Evolutionary conservation across 441 rosid genomes (phyloP), one percentile per base, ranked within the genome.

Genomic region (Macaranga tanarius): DNA sequence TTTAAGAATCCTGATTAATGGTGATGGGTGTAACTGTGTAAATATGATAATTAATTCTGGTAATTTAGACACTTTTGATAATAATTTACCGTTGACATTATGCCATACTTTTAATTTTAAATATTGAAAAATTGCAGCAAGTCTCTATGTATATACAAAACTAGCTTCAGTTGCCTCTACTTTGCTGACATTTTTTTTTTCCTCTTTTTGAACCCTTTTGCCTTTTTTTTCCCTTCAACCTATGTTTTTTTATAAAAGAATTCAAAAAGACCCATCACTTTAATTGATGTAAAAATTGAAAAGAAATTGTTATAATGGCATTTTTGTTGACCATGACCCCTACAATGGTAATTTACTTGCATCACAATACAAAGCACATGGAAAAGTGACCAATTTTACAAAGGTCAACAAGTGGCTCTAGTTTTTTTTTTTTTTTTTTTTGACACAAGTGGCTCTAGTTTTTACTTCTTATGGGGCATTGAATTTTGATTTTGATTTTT

Each of bases 261-360:
- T 38, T 66, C 57, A 34, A 12, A 17, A 67, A 5, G 19, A 50
- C 47, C 9, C 47, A n/a, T 26, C 48, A 52, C 48, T 52, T 34
- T 20, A 31, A 67, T 17, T 38, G 61, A 20, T 52, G 34, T 54
- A 22, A 54, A 11, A 62, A 11, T 13, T 66, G 71, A 67, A 54
- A n/a, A n/a, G 17, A n/a, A 20, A 3, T 1, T 1, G 20, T 40
- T 10, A 22, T 16, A 48, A 34, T 48, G 48, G 70, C 5, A 9
- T 8, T 47, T 16, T 15, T 48, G 59, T 50, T 51, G 58, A 65
- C 69, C 57, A 28, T 51, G 58, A 65, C 69, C 57, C 31, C 17
- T 47, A 11, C 28, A 11, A 11, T 17, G 9, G 15, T 0, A 9
- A 17, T n/a, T 19, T 26, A 26, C 42, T 65, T 48, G 25, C 22